A percentile compares a stretch with the other conserved stretches of the same genome.
Evolutionary conservation across 176 grass and related monocot species (phyloP).

Genomic region (Pharus latifolius): DNA sequence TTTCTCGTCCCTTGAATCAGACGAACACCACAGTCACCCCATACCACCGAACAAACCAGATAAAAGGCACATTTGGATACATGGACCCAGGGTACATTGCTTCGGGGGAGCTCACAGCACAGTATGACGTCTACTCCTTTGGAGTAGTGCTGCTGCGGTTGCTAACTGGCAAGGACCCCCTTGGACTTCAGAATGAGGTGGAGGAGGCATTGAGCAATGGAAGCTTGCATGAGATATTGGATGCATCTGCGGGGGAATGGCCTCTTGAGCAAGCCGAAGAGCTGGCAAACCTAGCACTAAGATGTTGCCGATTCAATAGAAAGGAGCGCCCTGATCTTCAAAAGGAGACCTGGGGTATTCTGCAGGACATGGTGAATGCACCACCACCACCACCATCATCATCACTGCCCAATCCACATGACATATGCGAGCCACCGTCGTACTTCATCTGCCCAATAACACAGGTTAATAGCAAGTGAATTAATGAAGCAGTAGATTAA

Average conservation of each 20-base stretch:
- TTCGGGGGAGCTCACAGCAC: slow-evolving; percentile 55
- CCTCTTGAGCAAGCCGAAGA: slow-evolving; percentile 25
- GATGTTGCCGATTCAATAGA: slow-evolving; percentile 38
- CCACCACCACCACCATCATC: neutral
- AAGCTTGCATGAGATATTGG: slow-evolving; percentile 36
- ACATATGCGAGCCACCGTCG: slow-evolving; percentile 8
- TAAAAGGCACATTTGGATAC: slow-evolving; percentile 60
- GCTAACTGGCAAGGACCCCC: slow-evolving; percentile 42
- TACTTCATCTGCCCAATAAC: slow-evolving; percentile 49
- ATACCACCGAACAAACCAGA: slow-evolving; percentile 46
- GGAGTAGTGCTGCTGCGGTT: slow-evolving; percentile 64
- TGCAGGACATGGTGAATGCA: slow-evolving; percentile 45
- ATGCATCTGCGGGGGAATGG: slow-evolving; percentile 50
- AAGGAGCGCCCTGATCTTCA: slow-evolving; percentile 53
- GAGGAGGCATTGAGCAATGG: slow-evolving; percentile 28
- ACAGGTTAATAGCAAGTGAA: slow-evolving; percentile 25
- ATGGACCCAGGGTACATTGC: slow-evolving; percentile 67
- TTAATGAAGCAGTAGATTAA: neutral
- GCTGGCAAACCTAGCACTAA: slow-evolving; percentile 41
- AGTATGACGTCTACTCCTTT: slow-evolving; percentile 72
- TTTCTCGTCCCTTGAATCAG: slow-evolving; percentile 46
- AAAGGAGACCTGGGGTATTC: slow-evolving; percentile 40
- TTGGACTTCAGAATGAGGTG: slow-evolving; percentile 32
- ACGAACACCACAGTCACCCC: slow-evolving; percentile 47
- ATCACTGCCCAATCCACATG: neutral